phyloP scores from a whole-genome alignment of 2,329 filamentous ascomycete species.

The Penicillium sp. region DNA sequence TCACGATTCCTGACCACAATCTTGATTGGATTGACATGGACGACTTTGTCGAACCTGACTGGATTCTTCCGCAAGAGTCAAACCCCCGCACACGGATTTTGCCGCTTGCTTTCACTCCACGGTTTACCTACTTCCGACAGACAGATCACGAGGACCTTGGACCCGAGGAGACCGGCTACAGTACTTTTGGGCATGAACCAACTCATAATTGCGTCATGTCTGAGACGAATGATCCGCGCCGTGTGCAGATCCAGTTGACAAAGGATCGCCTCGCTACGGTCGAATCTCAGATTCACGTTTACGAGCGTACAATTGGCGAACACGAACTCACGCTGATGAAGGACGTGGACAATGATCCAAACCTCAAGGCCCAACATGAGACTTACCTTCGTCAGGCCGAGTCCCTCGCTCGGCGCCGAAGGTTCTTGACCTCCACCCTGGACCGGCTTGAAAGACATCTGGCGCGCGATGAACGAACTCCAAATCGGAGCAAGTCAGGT shows the following conservation, averaged over 20 bases:
- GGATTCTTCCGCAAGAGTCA: constrained; percentile 86
- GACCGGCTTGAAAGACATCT: constrained; percentile 58
- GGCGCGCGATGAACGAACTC: constrained; percentile 46
- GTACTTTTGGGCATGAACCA: constrained; percentile 87
- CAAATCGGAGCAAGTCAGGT: constrained; percentile 48
- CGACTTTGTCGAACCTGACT: constrained; percentile 96
- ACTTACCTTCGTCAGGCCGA: constrained; percentile 59
- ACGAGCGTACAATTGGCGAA: constrained; percentile 72
- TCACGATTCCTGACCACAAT: constrained; percentile 94
- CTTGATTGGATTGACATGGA: constrained; percentile 99
- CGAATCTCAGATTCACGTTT: constrained; percentile 73
- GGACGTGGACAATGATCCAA: constrained; percentile 54
- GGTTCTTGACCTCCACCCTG: constrained; percentile 61
- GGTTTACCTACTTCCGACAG: constrained; percentile 95
- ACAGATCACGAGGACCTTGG: constrained; percentile 84
- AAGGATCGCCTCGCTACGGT: constrained; percentile 77
- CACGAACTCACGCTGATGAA: constrained; percentile 66
- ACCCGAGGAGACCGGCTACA: constrained; percentile 74
- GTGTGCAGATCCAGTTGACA: constrained; percentile 84
- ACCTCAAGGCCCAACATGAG: constrained; percentile 48
- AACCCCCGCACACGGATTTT: constrained; percentile 94
- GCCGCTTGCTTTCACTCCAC: constrained; percentile 87
- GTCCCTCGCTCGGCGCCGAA: constrained; percentile 59
- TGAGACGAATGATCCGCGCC: constrained; percentile 80
- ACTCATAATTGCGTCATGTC: constrained; percentile 97